Evolutionary conservation across 2,329 filamentous ascomycete genomes (phyloP).

Genomic region (Pseudocercospora fijiensis): DNA sequence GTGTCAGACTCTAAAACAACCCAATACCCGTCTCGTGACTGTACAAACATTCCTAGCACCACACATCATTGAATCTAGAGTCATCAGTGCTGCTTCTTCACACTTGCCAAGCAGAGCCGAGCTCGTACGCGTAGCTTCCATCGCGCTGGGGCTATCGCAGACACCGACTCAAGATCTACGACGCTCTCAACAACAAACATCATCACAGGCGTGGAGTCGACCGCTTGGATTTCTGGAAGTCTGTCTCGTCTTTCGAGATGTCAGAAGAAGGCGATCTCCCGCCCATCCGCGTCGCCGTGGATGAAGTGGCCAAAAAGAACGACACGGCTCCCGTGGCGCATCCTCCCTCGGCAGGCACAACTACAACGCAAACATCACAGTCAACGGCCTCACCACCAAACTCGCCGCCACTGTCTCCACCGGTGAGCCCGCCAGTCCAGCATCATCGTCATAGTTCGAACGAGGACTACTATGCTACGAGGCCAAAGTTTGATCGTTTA

Average conservation of each 20-base stretch:
- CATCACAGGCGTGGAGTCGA: background rate
- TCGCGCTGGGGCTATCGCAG: background rate
- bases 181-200: background rate
- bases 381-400: slow-evolving; percentile 23
- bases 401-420: slow-evolving; percentile 33
- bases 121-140: background rate
- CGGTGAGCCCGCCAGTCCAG: slow-evolving; percentile 21
- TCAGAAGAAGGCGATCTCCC: slow-evolving; percentile 8
- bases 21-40: background rate
- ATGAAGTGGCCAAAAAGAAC: slow-evolving; percentile 14
- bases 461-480: slow-evolving; percentile 33
- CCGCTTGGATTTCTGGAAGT: background rate
- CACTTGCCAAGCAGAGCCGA: slow-evolving; percentile 1
- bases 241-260: background rate
- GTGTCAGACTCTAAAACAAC: slow-evolving; percentile 9
- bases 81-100: background rate
- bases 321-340: slow-evolving; percentile 6
- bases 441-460: slow-evolving; percentile 18
- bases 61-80: background rate
- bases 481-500: slow-evolving; percentile 33
- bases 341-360: slow-evolving; percentile 11
- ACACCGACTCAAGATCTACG: background rate
- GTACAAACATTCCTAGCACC: background rate
- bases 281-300: slow-evolving; percentile 3
- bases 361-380: slow-evolving; percentile 11